Percentiles rank a stretch among this genome's conserved stretches.
phyloP scores from a whole-genome alignment of 2,329 filamentous ascomycete genomes.

The Penicillium sp. region DNA sequence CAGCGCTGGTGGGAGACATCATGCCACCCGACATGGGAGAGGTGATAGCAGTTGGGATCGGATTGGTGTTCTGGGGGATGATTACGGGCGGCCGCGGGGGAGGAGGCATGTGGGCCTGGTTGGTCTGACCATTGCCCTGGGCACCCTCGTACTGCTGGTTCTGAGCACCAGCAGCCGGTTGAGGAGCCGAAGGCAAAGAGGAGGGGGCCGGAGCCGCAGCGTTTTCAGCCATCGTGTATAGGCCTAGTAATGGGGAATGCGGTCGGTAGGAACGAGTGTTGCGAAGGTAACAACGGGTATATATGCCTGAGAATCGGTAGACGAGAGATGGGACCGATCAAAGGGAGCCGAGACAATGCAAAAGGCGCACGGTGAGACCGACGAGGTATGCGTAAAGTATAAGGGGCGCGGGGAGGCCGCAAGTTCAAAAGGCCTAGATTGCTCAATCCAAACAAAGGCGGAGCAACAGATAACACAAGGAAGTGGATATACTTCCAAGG shows the following conservation, averaged over 20 bases:
- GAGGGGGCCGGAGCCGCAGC: slow-evolving; percentile 60
- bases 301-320: slow-evolving; percentile 12
- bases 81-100: slow-evolving; percentile 78
- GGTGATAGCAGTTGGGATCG: slow-evolving; percentile 87
- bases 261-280: slow-evolving; percentile 20
- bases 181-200: slow-evolving; percentile 68
- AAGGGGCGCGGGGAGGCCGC: slow-evolving; percentile 5
- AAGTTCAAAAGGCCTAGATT: slow-evolving; percentile 12
- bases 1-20: slow-evolving; percentile 81
- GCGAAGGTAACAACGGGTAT: slow-evolving; percentile 19
- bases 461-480: background rate
- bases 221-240: slow-evolving; percentile 72
- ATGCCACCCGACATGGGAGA: slow-evolving; percentile 77
- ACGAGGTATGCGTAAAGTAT: slow-evolving; percentile 2
- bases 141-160: slow-evolving; percentile 69
- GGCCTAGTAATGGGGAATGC: slow-evolving; percentile 19
- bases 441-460: slow-evolving; percentile 17
- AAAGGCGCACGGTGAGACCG: slow-evolving; percentile 1
- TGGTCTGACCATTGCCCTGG: slow-evolving; percentile 66
- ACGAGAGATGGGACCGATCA: slow-evolving; percentile 11
- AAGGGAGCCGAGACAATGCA: background rate
- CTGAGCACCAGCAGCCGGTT: slow-evolving; percentile 67
- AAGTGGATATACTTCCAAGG: background rate
- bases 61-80: slow-evolving; percentile 95
- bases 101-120: slow-evolving; percentile 78